Evolutionary conservation across 176 grass and related monocot species (phyloP).

Genomic region (Oryza nivara): DNA sequence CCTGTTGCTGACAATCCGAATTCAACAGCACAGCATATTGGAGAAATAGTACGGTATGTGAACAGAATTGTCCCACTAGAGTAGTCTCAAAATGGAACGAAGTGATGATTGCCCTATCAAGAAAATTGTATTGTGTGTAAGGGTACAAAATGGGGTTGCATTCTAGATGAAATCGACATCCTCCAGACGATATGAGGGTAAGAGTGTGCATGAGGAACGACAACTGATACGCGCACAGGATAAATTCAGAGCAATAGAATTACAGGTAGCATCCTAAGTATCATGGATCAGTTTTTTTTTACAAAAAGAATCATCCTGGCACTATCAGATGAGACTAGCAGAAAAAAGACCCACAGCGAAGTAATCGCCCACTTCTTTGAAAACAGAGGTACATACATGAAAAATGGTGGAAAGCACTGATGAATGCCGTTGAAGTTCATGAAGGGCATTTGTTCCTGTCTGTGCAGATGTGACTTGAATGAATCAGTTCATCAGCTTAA

Average conservation of each 20-base stretch:
- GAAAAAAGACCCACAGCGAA: neutral
- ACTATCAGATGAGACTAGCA: constrained; percentile 26
- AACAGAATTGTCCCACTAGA: neutral
- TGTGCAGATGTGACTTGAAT: constrained; percentile 1
- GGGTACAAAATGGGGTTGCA: neutral
- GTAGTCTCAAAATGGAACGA: neutral
- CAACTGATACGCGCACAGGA: neutral
- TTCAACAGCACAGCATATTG: neutral
- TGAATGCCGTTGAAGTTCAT: neutral
- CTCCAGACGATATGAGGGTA: neutral
- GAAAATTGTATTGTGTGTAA: neutral
- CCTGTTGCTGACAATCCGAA: neutral
- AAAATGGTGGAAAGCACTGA: neutral
- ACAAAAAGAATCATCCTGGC: constrained; percentile 44
- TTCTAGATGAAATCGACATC: neutral
- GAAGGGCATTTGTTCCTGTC: neutral
- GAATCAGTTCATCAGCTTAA: constrained; percentile 24
- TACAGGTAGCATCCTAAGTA: constrained; percentile 32
- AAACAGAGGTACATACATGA: constrained; percentile 24
- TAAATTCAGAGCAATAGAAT: constrained; percentile 4
- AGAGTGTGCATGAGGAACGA: neutral
- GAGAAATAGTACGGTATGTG: neutral
- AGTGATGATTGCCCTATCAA: neutral
- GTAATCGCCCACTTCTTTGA: neutral
- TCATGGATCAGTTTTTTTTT: constrained; percentile 23